Percentiles rank a stretch among this genome's conserved stretches.
Conservation (phyloP, 2,329 filamentous ascomycete species). For the Aspergillus oerlinghausenensis region DNA sequence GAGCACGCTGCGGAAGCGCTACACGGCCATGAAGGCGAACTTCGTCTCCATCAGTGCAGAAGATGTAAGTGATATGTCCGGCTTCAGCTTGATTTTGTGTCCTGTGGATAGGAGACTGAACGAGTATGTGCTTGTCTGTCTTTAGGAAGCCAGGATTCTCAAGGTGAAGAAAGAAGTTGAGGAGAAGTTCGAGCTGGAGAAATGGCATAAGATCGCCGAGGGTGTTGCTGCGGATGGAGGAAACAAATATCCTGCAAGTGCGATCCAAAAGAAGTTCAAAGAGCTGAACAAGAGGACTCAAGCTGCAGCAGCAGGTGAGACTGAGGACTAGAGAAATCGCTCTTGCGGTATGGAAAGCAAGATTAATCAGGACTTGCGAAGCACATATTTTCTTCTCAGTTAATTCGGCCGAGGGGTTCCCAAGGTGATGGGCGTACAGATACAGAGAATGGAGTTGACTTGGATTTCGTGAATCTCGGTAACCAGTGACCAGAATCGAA, state of each 20-base stretch:
- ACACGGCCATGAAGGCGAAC: conserved; percentile 36
- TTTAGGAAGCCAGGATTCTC: conserved; percentile 27
- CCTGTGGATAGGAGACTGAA: not conserved
- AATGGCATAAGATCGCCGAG: conserved; percentile 36
- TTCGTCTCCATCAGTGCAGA: conserved; percentile 33
- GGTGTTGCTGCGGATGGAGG: conserved; percentile 28
- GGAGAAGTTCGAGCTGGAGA: conserved; percentile 34
- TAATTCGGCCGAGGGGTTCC: not conserved
- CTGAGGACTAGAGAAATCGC: not conserved
- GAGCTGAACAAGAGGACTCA: conserved; percentile 28
- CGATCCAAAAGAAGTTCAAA: conserved; percentile 39
- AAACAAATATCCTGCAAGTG: conserved; percentile 27
- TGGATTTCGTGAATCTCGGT: not conserved
- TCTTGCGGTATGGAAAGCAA: not conserved
- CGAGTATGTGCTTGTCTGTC: not conserved
- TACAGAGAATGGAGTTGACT: not conserved
- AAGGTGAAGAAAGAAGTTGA: conserved; percentile 38
- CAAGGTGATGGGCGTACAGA: not conserved
- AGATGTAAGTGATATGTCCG: conserved; percentile 26
- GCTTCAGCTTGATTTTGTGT: not conserved
- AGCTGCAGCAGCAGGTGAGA: not conserved
- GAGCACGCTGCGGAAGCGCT: conserved; percentile 37
- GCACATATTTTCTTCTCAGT: not conserved
- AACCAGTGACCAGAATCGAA: not conserved
- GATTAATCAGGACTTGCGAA: not conserved